A percentile compares a stretch with the other conserved stretches of the same genome.
Conservation (phyloP, 768 basidiomycete genomes). For the Leucocoprinus birnbaumii region DNA sequence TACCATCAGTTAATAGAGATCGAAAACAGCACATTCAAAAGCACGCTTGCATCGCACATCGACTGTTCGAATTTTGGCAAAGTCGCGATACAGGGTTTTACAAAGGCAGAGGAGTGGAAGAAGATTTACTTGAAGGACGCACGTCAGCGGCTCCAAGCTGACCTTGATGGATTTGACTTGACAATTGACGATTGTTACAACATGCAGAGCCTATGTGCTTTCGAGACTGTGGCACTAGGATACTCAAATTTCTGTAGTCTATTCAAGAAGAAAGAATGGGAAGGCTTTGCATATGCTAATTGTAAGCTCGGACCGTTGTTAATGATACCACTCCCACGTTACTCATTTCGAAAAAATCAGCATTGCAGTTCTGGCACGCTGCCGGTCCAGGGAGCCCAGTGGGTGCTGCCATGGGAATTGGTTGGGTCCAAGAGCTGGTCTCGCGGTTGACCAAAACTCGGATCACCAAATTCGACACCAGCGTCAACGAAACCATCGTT, state of each 20-base stretch:
- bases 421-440: constrained; percentile 69
- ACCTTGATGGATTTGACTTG: constrained; percentile 50
- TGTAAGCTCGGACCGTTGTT: no score
- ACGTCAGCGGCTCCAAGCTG: constrained; percentile 43
- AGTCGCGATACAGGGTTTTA: constrained; percentile 39
- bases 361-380: constrained; percentile 59
- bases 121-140: constrained; percentile 58
- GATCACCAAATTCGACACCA: constrained; percentile 50
- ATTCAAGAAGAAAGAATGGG: constrained; percentile 82
- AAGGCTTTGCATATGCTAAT: constrained; percentile 61
- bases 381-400: constrained; percentile 70
- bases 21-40: constrained; percentile 64
- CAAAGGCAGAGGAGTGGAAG: constrained; percentile 54
- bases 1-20: constrained; percentile 65
- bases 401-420: constrained; percentile 58
- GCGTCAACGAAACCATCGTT: constrained; percentile 69
- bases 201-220: constrained; percentile 71
- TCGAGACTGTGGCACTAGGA: constrained; percentile 80
- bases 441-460: constrained; percentile 64
- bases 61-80: constrained; percentile 57
- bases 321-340: no score
- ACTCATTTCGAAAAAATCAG: constrained; percentile 17
- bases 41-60: constrained; percentile 69
- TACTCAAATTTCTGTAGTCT: constrained; percentile 75
- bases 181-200: constrained; percentile 49